Base-by-base conservation (phyloP, 208 protist genomes). In the Trypanosoma boissoni region DNA sequence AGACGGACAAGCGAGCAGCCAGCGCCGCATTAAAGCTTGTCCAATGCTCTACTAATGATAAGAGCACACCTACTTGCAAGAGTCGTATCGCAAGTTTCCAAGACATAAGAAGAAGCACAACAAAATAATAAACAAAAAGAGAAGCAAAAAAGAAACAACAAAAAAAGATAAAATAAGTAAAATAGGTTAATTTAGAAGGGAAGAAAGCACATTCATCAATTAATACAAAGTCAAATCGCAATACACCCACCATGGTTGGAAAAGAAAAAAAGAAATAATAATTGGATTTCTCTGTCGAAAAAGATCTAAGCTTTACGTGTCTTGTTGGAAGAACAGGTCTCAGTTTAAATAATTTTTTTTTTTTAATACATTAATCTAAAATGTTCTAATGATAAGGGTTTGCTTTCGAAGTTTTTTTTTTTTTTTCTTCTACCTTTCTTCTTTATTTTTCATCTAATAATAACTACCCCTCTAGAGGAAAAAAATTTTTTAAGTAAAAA, bases 91-190 rank as follows among this genome's bases (percentile, higher is more conserved):
- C n/a, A n/a, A n/a, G n/a, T n/a, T n/a, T n/a, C n/a, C n/a, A n/a
- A n/a, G n/a, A n/a, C n/a, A n/a, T n/a, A n/a, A n/a, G n/a, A n/a
- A n/a, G n/a, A n/a, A n/a, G n/a, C n/a, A n/a, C n/a, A n/a, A n/a
- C n/a, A n/a, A n/a, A n/a, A n/a, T n/a, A n/a, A n/a, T n/a, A n/a
- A 45, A 43, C 23, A 46, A 61, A 48, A 68, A 31, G 54, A 68
- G 56, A 41, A 55, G 45, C 57, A 64, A 51, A 43, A 31, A 56
- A 34, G 37, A 31, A 42, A 41, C 10, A 41, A 51, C 44, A 55
- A 49, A 49, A 20, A 58, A 59, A 43, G 37, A 60, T 41, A 55
- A 53, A 2, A 43, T 10, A 20, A 48, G 56, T 39, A 28, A 36
- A 39, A 42, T 18, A n/a, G 16, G 21, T 34, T 27, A 24, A 14